Evolutionary conservation across 768 basidiomycete genomes (phyloP).

Genomic region (Boletus barrowsii): DNA sequence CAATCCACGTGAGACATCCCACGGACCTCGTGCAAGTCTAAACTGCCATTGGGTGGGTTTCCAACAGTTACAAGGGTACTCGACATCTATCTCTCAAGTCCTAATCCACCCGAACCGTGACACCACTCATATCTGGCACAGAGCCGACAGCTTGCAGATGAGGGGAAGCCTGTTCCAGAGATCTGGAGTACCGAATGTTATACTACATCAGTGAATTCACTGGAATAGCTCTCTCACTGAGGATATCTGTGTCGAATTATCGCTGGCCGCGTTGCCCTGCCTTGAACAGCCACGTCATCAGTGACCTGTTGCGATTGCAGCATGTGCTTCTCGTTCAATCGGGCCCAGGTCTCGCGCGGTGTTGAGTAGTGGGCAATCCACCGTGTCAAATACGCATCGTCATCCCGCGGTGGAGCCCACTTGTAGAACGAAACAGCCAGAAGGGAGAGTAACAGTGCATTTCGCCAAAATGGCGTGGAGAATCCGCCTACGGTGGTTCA

Average conservation of each 20-base stretch:
- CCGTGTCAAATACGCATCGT: constrained; percentile 62
- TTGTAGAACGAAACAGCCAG: constrained; percentile 59
- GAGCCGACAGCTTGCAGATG: constrained; percentile 59
- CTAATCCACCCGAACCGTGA: constrained; percentile 34
- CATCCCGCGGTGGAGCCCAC: constrained; percentile 58
- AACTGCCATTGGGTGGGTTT: background rate
- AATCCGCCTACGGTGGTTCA: constrained; percentile 44
- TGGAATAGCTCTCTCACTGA: constrained; percentile 53
- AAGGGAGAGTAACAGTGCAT: constrained; percentile 50
- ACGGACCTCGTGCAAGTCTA: constrained; percentile 6
- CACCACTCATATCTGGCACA: constrained; percentile 33
- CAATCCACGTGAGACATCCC: constrained; percentile 24
- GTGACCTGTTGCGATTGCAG: constrained; percentile 40
- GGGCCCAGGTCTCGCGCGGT: constrained; percentile 52
- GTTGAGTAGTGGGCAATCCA: constrained; percentile 61
- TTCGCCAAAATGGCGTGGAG: constrained; percentile 63
- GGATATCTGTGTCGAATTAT: constrained; percentile 69
- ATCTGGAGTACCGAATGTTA: constrained; percentile 34
- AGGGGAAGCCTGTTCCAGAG: constrained; percentile 58
- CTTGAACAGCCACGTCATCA: constrained; percentile 40
- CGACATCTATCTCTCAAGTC: background rate
- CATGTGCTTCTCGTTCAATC: constrained; percentile 55
- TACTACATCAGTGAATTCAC: background rate
- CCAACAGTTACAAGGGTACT: background rate
- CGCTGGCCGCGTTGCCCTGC: constrained; percentile 40